phyloP scores from a whole-genome alignment of 768 basidiomycete species.

The Kwoniella bestiolae region DNA sequence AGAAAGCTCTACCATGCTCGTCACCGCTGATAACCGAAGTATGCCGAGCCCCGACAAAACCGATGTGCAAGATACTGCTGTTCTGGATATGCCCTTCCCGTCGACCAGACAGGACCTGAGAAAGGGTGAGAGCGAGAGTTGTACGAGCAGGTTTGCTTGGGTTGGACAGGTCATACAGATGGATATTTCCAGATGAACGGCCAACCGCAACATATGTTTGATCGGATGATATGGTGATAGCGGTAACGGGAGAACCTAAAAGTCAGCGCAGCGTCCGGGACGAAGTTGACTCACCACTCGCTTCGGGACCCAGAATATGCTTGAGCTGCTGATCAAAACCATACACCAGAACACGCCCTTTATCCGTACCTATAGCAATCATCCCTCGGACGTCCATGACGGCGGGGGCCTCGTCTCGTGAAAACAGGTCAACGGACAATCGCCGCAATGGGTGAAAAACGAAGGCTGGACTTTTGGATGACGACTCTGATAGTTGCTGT shows the following conservation, averaged over 20 bases:
- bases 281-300: slow-evolving; percentile 62
- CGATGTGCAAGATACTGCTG: slow-evolving; percentile 74
- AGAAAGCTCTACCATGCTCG: slow-evolving; percentile 88
- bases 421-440: slow-evolving; percentile 35
- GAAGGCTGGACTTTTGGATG: slow-evolving; percentile 32
- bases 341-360: slow-evolving; percentile 78
- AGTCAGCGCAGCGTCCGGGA: neutral
- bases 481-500: neutral
- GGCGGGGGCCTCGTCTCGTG: slow-evolving; percentile 63
- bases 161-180: slow-evolving; percentile 78
- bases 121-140: slow-evolving; percentile 61
- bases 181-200: slow-evolving; percentile 79
- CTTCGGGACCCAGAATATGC: slow-evolving; percentile 75
- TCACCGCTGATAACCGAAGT: slow-evolving; percentile 92
- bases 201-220: slow-evolving; percentile 91
- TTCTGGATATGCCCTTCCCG: slow-evolving; percentile 77
- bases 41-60: slow-evolving; percentile 85
- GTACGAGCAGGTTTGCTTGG: slow-evolving; percentile 68
- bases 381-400: slow-evolving; percentile 83
- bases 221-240: slow-evolving; percentile 83
- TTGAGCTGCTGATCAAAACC: slow-evolving; percentile 86
- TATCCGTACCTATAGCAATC: slow-evolving; percentile 83
- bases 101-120: slow-evolving; percentile 67
- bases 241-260: slow-evolving; percentile 23
- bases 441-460: slow-evolving; percentile 45